phyloP scores from a whole-genome alignment of 176 grass and related monocot genomes.

The Musa schizocarpa region DNA sequence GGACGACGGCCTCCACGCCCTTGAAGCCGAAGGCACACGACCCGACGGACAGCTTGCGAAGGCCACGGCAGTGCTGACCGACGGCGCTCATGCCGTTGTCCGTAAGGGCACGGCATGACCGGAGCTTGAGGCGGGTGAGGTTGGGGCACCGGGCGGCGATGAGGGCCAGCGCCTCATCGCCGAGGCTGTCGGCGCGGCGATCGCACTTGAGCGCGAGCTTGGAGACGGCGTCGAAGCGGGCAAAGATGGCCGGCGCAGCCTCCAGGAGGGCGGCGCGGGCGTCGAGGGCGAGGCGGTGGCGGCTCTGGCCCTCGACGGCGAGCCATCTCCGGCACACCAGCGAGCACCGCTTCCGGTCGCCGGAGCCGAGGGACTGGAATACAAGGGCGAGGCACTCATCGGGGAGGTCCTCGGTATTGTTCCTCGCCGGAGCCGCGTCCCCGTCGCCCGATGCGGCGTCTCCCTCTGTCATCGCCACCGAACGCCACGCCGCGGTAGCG shows the following conservation, averaged over 20 bases:
- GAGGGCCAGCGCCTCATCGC: constrained; percentile 2
- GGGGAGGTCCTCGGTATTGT: background rate
- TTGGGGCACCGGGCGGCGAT: constrained; percentile 1
- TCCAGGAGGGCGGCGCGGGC: background rate
- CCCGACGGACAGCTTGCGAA: background rate
- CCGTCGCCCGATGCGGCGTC: background rate
- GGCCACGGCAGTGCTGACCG: background rate
- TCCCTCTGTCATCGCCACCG: background rate
- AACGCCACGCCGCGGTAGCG: background rate
- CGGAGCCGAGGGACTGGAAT: constrained; percentile 6
- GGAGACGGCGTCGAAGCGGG: constrained; percentile 5
- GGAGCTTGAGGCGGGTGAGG: constrained; percentile 5
- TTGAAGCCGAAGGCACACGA: background rate
- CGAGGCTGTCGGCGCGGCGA: constrained; percentile 7
- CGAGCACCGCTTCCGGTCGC: constrained; percentile 2
- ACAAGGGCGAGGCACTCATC: background rate
- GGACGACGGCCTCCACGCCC: background rate
- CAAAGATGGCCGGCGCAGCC: background rate
- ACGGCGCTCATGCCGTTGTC: constrained; percentile 1
- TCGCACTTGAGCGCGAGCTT: constrained; percentile 13
- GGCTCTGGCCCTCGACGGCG: background rate
- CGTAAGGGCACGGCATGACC: background rate
- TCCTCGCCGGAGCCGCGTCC: background rate
- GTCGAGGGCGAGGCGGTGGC: background rate
- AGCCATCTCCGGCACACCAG: constrained; percentile 5